These are phyloP conservation scores for Gossypium mustelinum DNA, from an alignment of 345 rosid species.

Conservation along the genomic window DNA sequence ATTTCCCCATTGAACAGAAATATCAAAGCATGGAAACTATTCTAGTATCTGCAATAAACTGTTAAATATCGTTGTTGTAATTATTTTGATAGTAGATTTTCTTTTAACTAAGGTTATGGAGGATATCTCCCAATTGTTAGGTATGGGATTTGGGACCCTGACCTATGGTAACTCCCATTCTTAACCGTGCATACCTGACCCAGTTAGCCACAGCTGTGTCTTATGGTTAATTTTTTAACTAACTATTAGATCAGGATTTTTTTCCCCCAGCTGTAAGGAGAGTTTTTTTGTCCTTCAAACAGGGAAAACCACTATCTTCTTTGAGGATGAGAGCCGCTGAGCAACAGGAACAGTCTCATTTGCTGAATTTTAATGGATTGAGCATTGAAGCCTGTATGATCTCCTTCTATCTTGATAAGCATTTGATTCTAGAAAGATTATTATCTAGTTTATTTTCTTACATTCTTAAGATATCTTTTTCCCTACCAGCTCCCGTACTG, in stretches of 20 bases:
- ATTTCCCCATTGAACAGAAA: neutral
- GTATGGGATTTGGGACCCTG: neutral
- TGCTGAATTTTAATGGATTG: constrained; percentile 31
- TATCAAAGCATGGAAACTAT: neutral
- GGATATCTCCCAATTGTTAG: neutral
- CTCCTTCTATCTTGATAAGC: constrained; percentile 9
- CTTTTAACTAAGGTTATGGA: neutral
- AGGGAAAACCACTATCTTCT: constrained; percentile 46
- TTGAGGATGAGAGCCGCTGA: constrained; percentile 27
- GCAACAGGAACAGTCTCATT: constrained; percentile 27
- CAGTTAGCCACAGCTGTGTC: neutral
- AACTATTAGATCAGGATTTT: neutral
- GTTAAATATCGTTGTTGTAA: neutral
- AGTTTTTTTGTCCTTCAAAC: constrained; percentile 14
- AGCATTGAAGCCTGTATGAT: constrained; percentile 25
- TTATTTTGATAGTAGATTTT: neutral
- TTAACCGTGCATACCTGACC: neutral
- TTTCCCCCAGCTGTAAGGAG: neutral
- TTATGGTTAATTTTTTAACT: neutral
- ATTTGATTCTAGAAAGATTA: constrained; percentile 11
- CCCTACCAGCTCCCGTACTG: constrained; percentile 42
- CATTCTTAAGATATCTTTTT: constrained; percentile 19
- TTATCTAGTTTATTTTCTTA: constrained; percentile 2
- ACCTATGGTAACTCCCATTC: neutral
- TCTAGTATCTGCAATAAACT: neutral